Conservation (phyloP, 805 yeast genomes). For the Candida incommunis region DNA sequence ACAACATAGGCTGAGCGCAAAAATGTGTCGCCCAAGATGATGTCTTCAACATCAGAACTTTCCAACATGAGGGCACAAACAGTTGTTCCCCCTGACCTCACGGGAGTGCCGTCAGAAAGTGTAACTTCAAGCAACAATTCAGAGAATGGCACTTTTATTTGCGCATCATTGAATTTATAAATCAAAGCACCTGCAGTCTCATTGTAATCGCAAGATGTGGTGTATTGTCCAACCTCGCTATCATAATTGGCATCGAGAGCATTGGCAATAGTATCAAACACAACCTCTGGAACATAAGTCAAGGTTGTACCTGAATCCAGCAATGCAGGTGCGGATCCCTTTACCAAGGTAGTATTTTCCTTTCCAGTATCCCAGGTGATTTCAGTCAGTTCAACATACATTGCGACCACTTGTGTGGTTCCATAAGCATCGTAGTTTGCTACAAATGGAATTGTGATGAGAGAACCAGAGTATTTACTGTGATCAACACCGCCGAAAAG, state of each 20-base stretch:
- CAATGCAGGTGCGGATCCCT: conserved; percentile 5
- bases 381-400: not conserved
- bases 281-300: conserved; percentile 11
- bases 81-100: not conserved
- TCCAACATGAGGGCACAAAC: conserved; percentile 13
- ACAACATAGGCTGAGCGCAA: conserved; percentile 53
- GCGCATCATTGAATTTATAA: conserved; percentile 12
- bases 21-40: conserved; percentile 51
- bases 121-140: conserved; percentile 14
- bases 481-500: conserved; percentile 33
- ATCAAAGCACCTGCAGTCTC: conserved; percentile 3
- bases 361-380: not conserved
- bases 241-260: conserved; percentile 28
- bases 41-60: conserved; percentile 16
- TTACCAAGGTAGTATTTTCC: not conserved
- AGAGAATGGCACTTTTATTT: conserved; percentile 12
- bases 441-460: conserved; percentile 21
- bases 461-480: conserved; percentile 27
- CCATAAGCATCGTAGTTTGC: conserved; percentile 6
- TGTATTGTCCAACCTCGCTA: conserved; percentile 21
- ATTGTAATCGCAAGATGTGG: conserved; percentile 2
- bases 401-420: not conserved
- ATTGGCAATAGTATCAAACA: conserved; percentile 11
- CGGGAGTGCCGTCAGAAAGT: not conserved
- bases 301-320: conserved; percentile 12